A percentile compares a stretch with the other conserved stretches of the same genome.
Conservation (phyloP, 2,329 filamentous ascomycete species). For the Aspergillus sp. region DNA sequence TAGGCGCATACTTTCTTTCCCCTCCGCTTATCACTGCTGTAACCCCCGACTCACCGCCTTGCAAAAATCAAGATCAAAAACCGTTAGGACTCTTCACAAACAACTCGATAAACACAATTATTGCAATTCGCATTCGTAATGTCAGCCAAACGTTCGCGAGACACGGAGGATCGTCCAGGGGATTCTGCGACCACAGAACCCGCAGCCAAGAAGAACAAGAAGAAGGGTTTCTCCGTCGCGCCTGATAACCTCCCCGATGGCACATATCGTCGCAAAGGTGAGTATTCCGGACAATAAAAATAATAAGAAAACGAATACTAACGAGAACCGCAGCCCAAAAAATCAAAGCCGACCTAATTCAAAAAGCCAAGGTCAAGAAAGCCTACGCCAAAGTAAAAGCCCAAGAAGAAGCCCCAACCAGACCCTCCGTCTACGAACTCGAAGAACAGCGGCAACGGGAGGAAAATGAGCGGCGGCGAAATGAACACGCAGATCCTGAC, state of each 20-base stretch:
- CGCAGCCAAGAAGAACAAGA: slow-evolving; percentile 51
- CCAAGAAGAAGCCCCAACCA: slow-evolving; percentile 35
- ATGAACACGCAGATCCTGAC: slow-evolving; percentile 12
- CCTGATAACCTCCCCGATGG: slow-evolving; percentile 89
- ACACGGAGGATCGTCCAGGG: slow-evolving; percentile 36
- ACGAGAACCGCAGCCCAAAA: slow-evolving; percentile 58
- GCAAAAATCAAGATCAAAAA: neutral
- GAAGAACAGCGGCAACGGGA: slow-evolving; percentile 13
- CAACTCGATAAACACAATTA: neutral
- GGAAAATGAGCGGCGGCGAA: neutral
- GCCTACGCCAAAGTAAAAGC: slow-evolving; percentile 83
- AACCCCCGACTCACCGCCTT: neutral
- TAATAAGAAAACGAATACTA: slow-evolving; percentile 1
- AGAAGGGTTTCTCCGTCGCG: slow-evolving; percentile 75
- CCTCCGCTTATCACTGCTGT: neutral
- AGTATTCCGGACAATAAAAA: neutral
- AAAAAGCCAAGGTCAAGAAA: slow-evolving; percentile 90
- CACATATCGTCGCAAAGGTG: slow-evolving; percentile 73
- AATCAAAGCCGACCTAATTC: slow-evolving; percentile 82
- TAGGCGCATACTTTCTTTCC: neutral
- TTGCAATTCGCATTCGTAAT: slow-evolving; percentile 34
- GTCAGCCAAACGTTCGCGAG: slow-evolving; percentile 53
- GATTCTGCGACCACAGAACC: slow-evolving; percentile 41
- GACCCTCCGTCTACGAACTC: slow-evolving; percentile 27
- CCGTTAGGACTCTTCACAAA: neutral